Conservation (phyloP, 2,329 filamentous ascomycete species). For the Akanthomyces uredinophilus region DNA sequence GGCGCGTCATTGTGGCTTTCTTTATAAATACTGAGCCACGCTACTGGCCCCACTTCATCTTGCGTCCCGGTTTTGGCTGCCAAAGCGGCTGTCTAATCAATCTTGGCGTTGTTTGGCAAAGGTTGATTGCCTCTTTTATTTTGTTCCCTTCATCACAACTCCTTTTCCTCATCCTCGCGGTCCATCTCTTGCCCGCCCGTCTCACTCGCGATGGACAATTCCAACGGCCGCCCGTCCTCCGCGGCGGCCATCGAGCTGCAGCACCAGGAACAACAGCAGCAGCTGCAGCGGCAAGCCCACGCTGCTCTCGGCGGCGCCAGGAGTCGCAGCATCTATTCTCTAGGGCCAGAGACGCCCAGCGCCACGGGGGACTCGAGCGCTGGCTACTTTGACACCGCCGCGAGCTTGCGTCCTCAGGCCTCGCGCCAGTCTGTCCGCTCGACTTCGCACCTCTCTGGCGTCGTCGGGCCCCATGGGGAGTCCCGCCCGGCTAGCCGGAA, state of each 20-base stretch:
- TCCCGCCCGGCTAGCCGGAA: conserved; percentile 7
- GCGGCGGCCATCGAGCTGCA: conserved; percentile 7
- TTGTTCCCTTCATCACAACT: background rate
- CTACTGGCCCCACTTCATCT: conserved; percentile 5
- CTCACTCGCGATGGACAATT: background rate
- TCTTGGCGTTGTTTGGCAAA: background rate
- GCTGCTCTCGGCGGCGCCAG: background rate
- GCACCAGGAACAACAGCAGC: background rate
- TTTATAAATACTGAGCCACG: background rate
- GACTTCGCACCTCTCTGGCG: background rate
- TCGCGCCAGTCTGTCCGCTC: conserved; percentile 11
- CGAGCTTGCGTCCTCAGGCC: background rate
- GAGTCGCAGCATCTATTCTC: conserved; percentile 1
- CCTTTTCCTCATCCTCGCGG: background rate
- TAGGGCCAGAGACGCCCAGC: background rate
- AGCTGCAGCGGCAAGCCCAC: background rate
- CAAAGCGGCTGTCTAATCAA: background rate
- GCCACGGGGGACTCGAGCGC: background rate
- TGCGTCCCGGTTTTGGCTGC: background rate
- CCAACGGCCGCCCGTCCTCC: conserved; percentile 4
- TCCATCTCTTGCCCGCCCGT: background rate
- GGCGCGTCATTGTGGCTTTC: background rate
- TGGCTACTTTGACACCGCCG: conserved; percentile 3
- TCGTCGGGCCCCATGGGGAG: background rate
- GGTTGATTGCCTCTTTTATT: background rate